Evolutionary conservation across 805 yeast species (phyloP), one percentile per base, ranked within the genome.

Genomic region (Zygoascus biomembranicola): DNA sequence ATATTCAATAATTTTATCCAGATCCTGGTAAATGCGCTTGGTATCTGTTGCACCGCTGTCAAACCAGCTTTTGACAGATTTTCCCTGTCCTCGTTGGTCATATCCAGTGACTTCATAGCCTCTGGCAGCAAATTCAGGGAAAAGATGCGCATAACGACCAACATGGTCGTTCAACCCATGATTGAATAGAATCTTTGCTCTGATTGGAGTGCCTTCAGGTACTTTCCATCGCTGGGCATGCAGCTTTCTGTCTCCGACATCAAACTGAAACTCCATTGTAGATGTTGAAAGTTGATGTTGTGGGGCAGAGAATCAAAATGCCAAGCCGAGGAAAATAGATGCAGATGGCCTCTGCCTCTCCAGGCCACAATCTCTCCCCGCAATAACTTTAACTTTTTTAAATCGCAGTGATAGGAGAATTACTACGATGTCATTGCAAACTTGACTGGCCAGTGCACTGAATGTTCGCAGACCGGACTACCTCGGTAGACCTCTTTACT

Each of bases 41-140:
- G 69, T 73, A 55, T 65, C 62, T 23, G 70, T 65, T 44, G 59
- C 46, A 14, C 73, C 74, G 52, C 52, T 63, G 6, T 66, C 63
- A 49, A 60, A 59, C 39, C 56, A 55, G 26, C 59, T 23, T 16
- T 50, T 50, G 18, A 70, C 65, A 2, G 74, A 68, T 20, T 52
- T 52, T 31, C 75, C 75, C 32, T 65, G 66, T 1, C 76, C 76
- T 13, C 75, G 66, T 60, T 69, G 73, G 54, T 72, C 75, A 51
- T 66, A 69, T 10, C 60, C 60, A 8, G 66, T 63, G 16, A 69
- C 66, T 47, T 66, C 71, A 55, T 65, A 66, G 35, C 74, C 75
- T 1, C 52, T 55, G 13, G 47, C 54, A 3, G 68, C 63, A 8
- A 70, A 54, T 1, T 45, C 44, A 5, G 65, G 60, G 58, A 66